Evolutionary conservation across 495 filamentous ascomycete genomes (phyloP).

Genomic region (Tetracladium setigerum): DNA sequence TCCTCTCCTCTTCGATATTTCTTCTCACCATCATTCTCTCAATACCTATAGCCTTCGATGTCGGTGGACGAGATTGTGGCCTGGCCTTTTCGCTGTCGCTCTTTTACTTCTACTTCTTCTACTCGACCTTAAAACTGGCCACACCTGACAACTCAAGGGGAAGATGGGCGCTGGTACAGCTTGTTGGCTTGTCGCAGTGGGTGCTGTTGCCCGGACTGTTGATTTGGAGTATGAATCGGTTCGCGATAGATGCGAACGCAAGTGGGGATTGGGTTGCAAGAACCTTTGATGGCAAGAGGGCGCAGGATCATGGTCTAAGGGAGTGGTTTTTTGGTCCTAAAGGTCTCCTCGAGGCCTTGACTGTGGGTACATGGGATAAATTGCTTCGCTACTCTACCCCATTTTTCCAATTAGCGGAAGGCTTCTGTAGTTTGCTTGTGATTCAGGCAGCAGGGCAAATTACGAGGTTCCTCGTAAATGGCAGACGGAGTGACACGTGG

Average conservation of each 20-base stretch:
- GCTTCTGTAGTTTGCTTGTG: constrained; percentile 92
- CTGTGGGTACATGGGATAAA: constrained; percentile 84
- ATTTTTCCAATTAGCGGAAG: constrained; percentile 87
- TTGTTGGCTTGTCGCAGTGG: constrained; percentile 73
- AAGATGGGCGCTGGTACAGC: constrained; percentile 56
- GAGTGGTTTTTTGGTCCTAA: constrained; percentile 81
- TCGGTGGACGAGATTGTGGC: constrained; percentile 89
- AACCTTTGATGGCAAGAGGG: constrained; percentile 63
- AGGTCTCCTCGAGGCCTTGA: constrained; percentile 67
- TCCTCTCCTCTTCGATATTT: constrained; percentile 69
- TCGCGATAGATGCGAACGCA: constrained; percentile 76
- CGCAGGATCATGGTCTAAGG: constrained; percentile 52
- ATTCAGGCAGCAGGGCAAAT: constrained; percentile 93
- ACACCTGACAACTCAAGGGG: constrained; percentile 76
- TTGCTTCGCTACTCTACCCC: constrained; percentile 89
- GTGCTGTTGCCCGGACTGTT: constrained; percentile 71
- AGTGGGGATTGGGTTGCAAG: constrained; percentile 69
- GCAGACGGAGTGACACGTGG: constrained; percentile 89
- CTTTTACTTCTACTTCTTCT: constrained; percentile 78
- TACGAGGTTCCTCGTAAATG: constrained; percentile 91
- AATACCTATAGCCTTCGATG: constrained; percentile 93
- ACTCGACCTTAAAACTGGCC: constrained; percentile 69
- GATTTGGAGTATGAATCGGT: constrained; percentile 91
- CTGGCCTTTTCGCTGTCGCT: constrained; percentile 86
- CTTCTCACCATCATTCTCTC: constrained; percentile 83